phyloP scores from a whole-genome alignment of 805 yeast genomes.

The Blastobotrys peoriensis region DNA sequence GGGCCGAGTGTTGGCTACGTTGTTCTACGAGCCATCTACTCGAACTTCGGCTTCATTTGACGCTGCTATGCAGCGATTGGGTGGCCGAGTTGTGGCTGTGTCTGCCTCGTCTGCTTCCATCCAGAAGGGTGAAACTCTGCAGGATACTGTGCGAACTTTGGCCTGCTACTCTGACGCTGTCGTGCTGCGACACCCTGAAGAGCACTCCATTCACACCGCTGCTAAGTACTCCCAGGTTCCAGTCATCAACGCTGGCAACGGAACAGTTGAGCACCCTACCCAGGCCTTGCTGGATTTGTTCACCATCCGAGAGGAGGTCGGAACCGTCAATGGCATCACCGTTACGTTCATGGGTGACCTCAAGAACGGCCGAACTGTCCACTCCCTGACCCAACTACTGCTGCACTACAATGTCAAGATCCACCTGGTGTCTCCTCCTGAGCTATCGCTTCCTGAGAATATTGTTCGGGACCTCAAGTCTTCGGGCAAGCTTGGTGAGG shows the following conservation, averaged over 20 bases:
- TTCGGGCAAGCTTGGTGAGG: constrained; percentile 65
- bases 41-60: constrained; percentile 95
- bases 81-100: constrained; percentile 92
- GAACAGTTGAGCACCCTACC: constrained; percentile 96
- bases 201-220: constrained; percentile 86
- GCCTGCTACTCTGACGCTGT: constrained; percentile 96
- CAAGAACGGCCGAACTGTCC: constrained; percentile 98
- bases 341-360: constrained; percentile 99
- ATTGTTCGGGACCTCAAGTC: constrained; percentile 60
- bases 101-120: constrained; percentile 86
- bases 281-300: constrained; percentile 96
- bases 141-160: constrained; percentile 91
- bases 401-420: constrained; percentile 89
- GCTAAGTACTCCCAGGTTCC: constrained; percentile 97
- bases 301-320: constrained; percentile 97
- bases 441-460: constrained; percentile 73
- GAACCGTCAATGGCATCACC: constrained; percentile 96
- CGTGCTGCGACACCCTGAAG: constrained; percentile 94
- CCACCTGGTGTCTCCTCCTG: constrained; percentile 87
- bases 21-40: constrained; percentile 98
- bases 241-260: constrained; percentile 96
- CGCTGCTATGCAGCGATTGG: constrained; percentile 99
- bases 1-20: constrained; percentile 87
- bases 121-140: constrained; percentile 96
- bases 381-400: constrained; percentile 85